Conservation (phyloP, 2,329 filamentous ascomycete species). For the Penicillium vulpinum region DNA sequence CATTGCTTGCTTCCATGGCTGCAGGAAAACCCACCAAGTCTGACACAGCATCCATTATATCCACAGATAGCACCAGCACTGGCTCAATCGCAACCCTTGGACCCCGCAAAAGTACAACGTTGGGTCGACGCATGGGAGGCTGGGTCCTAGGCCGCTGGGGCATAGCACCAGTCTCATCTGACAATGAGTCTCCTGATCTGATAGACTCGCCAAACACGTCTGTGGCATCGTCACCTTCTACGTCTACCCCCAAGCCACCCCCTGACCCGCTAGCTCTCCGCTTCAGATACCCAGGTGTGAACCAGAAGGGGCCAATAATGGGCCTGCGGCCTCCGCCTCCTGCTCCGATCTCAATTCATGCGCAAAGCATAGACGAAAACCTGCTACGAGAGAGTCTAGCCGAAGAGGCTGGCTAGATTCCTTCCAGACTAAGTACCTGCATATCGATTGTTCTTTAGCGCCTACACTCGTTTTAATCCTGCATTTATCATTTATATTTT, state of each 20-base stretch:
- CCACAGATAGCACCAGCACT: conserved; percentile 24
- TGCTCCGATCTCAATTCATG: conserved; percentile 58
- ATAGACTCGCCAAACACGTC: not conserved
- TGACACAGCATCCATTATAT: conserved; percentile 27
- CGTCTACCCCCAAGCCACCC: conserved; percentile 60
- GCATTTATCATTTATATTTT: not conserved
- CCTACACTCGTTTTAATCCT: conserved; percentile 4
- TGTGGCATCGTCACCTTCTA: conserved; percentile 15
- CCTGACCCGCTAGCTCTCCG: conserved; percentile 61
- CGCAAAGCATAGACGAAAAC: conserved; percentile 59
- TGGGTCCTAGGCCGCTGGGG: conserved; percentile 68
- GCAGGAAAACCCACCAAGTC: conserved; percentile 20
- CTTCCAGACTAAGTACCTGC: not conserved
- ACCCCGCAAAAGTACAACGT: conserved; percentile 31
- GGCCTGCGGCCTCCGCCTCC: conserved; percentile 64
- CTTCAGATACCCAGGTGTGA: conserved; percentile 68
- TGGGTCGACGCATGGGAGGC: conserved; percentile 61
- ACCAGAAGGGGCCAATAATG: conserved; percentile 72
- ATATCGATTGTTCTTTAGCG: conserved; percentile 4
- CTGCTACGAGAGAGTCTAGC: conserved; percentile 62
- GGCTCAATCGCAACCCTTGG: conserved; percentile 19
- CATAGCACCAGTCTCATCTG: conserved; percentile 44
- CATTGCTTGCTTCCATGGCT: conserved; percentile 40
- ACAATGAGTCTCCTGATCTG: conserved; percentile 1
- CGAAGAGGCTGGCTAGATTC: conserved; percentile 35